Evolutionary conservation across 108 stramenopile genomes (phyloP), one percentile per base, ranked within the genome.

Genomic region (Stephanodiscus minutulus): DNA sequence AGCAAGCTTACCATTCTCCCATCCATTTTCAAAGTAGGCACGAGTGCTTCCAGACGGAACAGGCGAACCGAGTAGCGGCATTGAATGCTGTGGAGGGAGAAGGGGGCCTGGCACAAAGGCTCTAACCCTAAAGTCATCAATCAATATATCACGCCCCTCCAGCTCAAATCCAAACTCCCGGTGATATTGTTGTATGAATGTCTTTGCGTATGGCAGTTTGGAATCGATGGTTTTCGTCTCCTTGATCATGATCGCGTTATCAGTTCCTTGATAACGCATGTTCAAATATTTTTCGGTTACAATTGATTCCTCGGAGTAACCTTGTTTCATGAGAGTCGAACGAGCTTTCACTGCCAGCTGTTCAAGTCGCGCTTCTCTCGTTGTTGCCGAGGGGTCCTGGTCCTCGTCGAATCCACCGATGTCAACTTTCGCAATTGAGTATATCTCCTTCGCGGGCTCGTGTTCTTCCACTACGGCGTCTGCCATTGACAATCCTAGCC

Each of bases 81-180:
- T 55, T 22, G 63, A 29, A 63, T 63, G 48, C 22, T 87, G 85
- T 37, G 79, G 62, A 49, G 79, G 78, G 3, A 82, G 82, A 9
- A 77, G 79, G 37, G 84, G 58, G 31, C 94, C 92, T 4, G 88
- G 89, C 29, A 97, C 97, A 52, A 94, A 83, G 29, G 88, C 96
- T 17, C 98, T 90, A 3, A 98, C 97, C 27, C 98, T 87, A 29
- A 96, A 96, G 54, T 99, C 98, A 61, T 99, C 98, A 72, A 98
- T 91, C 57, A 94, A 54, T 21, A 99, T 72, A 63, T 90, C 89
- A 7, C 98, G 77, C 7, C 89, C 92, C 47, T 85, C 73, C 41
- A 98, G 74, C 3, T 85, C 81, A 66, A 99, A 99, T 37, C 98
- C 98, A 77, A 97, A 98, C 73, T 98, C 97, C 39, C 96, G 84